phyloP scores from a whole-genome alignment of 495 filamentous ascomycete species.

The Parathielavia hyrcaniae region DNA sequence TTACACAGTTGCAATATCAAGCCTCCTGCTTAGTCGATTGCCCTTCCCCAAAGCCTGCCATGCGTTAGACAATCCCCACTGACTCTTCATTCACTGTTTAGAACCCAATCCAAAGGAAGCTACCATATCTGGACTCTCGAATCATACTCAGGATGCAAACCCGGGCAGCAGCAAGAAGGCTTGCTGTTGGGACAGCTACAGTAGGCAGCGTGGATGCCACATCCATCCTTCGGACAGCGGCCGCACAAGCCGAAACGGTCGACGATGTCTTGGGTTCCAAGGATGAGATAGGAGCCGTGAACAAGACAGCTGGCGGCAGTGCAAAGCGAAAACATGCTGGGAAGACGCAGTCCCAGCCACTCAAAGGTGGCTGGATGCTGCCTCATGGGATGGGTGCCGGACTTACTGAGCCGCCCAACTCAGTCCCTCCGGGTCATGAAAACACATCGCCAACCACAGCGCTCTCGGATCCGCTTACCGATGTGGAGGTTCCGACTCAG shows the following conservation, averaged over 20 bases:
- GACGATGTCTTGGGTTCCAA: background rate
- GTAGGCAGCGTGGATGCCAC: background rate
- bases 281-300: background rate
- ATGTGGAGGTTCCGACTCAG: too few relatives aligned
- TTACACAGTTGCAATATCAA: too few relatives aligned
- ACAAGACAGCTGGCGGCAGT: background rate
- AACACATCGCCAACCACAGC: background rate
- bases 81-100: background rate
- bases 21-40: too few relatives aligned
- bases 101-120: background rate
- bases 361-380: constrained; percentile 34
- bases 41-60: too few relatives aligned
- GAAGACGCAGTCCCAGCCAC: constrained; percentile 15
- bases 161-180: constrained; percentile 10
- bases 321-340: constrained; percentile 11
- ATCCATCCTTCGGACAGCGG: background rate
- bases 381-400: constrained; percentile 39
- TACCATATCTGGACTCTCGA: background rate
- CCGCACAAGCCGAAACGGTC: background rate
- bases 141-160: constrained; percentile 12
- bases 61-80: background rate
- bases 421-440: background rate
- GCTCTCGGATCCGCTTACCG: too few relatives aligned
- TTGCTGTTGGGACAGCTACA: background rate
- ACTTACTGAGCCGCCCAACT: background rate